These are phyloP conservation scores for Xylariaceae sp. DNA, from an alignment of 2,329 filamentous ascomycete genomes.

Conservation along the genomic window DNA sequence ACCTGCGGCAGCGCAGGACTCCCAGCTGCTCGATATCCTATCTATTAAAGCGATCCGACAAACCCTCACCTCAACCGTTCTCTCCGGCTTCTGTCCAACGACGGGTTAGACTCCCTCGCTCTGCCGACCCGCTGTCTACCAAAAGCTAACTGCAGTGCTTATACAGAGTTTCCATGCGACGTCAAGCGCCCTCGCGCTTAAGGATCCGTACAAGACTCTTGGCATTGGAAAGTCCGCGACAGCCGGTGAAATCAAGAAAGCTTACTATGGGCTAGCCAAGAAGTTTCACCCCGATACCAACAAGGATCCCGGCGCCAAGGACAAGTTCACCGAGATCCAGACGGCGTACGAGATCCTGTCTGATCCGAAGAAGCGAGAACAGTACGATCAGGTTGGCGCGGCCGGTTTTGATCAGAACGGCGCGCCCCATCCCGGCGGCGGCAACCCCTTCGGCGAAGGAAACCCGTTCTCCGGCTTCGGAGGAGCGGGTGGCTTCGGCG, in stretches of 20 bases:
- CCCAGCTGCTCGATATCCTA: slow-evolving; percentile 25
- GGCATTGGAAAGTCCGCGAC: slow-evolving; percentile 80
- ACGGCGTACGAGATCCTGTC: slow-evolving; percentile 90
- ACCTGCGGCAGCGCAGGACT: slow-evolving; percentile 34
- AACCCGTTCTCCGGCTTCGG: slow-evolving; percentile 50
- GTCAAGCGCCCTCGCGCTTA: slow-evolving; percentile 43
- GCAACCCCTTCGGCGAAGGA: slow-evolving; percentile 57
- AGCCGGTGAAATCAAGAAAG: slow-evolving; percentile 88
- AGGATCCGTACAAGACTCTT: slow-evolving; percentile 82
- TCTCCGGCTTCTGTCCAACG: slow-evolving; percentile 12
- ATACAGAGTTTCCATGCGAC: slow-evolving; percentile 58
- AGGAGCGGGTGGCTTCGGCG: slow-evolving; percentile 66
- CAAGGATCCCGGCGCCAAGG: slow-evolving; percentile 88
- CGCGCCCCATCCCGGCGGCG: slow-evolving; percentile 48
- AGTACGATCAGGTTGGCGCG: slow-evolving; percentile 85
- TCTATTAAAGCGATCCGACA: slow-evolving; percentile 21
- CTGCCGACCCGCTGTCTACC: background rate
- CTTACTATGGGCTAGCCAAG: slow-evolving; percentile 95
- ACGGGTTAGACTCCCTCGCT: slow-evolving; percentile 21
- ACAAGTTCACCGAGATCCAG: slow-evolving; percentile 90
- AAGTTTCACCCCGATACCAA: slow-evolving; percentile 98
- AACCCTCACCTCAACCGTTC: slow-evolving; percentile 10
- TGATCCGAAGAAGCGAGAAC: slow-evolving; percentile 86
- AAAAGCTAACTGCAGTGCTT: slow-evolving; percentile 16
- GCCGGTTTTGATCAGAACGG: slow-evolving; percentile 79